Conservation (phyloP, 192 early-diverging fungal genomes). For the Entophlyctis luteolus region DNA sequence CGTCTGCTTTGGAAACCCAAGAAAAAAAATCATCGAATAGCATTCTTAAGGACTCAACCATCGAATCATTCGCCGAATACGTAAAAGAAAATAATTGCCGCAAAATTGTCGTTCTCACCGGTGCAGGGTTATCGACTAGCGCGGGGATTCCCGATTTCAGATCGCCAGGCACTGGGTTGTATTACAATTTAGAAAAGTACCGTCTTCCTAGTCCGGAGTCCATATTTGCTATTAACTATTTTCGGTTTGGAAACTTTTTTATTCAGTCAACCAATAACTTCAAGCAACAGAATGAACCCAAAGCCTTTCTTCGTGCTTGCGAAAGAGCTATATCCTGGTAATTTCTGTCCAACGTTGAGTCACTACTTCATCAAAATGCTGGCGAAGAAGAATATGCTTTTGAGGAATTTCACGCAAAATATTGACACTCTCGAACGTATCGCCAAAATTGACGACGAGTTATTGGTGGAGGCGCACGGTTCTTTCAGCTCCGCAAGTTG, state of each 20-base stretch:
- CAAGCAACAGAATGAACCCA: constrained; percentile 49
- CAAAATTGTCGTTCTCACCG: constrained; percentile 60
- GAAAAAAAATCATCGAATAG: not conserved
- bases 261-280: not conserved
- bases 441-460: constrained; percentile 64
- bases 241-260: constrained; percentile 34
- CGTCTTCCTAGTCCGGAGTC: constrained; percentile 88
- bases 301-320: constrained; percentile 86
- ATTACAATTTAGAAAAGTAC: constrained; percentile 78
- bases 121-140: constrained; percentile 42
- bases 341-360: constrained; percentile 68
- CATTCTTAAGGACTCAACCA: constrained; percentile 24
- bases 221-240: constrained; percentile 89
- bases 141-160: constrained; percentile 88
- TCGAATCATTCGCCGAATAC: constrained; percentile 40
- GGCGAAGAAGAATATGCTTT: constrained; percentile 63
- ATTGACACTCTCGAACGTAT: constrained; percentile 91
- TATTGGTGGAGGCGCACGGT: constrained; percentile 91
- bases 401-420: constrained; percentile 90
- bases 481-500: constrained; percentile 81
- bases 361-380: constrained; percentile 87
- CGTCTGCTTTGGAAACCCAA: too few species aligned
- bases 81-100: constrained; percentile 35
- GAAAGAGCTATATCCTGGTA: constrained; percentile 81
- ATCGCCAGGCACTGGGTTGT: constrained; percentile 81